Percentiles rank a stretch among this genome's conserved stretches.
Evolutionary conservation across 148 eudicot species (phyloP).

Genomic region (Dianthus caryophyllus): DNA sequence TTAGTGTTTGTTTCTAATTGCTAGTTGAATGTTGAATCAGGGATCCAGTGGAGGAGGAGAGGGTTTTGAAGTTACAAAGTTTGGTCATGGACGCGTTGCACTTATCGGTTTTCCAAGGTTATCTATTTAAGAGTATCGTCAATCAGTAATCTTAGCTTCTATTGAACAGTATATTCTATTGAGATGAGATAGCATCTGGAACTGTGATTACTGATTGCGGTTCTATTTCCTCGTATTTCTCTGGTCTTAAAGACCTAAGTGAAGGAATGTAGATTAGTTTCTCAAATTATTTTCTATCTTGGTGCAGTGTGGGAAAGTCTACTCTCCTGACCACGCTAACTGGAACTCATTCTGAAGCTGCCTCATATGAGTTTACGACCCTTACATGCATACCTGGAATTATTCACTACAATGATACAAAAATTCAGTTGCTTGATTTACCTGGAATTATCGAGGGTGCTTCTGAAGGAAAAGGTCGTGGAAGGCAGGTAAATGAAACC

Average conservation of each 20-base stretch:
- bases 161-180: background rate
- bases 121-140: conserved; percentile 14
- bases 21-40: conserved; percentile 39
- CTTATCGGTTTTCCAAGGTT: conserved; percentile 99
- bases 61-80: conserved; percentile 98
- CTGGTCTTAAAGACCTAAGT: background rate
- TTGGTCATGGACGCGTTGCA: conserved; percentile 98
- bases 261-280: background rate
- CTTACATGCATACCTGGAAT: conserved; percentile 98
- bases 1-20: conserved; percentile 9
- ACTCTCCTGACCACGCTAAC: conserved; percentile 90
- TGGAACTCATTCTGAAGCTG: conserved; percentile 99
- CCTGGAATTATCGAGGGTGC: conserved; percentile 99
- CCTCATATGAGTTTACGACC: conserved; percentile 97
- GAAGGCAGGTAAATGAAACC: conserved; percentile 68
- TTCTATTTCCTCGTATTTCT: background rate
- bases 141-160: conserved; percentile 4
- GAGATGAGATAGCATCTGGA: background rate
- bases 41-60: conserved; percentile 99
- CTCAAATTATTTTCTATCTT: conserved; percentile 13
- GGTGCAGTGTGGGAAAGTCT: conserved; percentile 92
- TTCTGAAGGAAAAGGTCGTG: conserved; percentile 99
- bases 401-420: conserved; percentile 92
- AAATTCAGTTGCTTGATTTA: conserved; percentile 97
- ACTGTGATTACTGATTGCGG: background rate